Evolutionary conservation across 345 rosid genomes (phyloP).

Genomic region (Balakata baccata): DNA sequence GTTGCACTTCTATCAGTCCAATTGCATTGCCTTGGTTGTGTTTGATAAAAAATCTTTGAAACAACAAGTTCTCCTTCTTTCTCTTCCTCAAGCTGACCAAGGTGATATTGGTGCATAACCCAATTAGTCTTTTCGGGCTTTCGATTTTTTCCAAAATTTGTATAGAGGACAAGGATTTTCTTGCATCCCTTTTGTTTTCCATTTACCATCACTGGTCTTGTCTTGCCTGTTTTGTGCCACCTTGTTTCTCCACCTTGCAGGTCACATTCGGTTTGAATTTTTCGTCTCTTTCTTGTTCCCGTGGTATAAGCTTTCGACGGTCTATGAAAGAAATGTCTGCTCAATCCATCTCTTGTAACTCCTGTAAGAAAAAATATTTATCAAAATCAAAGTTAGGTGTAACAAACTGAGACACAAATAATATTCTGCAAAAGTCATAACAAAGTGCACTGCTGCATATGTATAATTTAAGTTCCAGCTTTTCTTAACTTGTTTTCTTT

Average conservation of each 20-base stretch:
- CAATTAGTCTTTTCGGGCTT: conserved; percentile 98
- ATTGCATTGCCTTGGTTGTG: conserved; percentile 94
- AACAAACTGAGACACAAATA: conserved; percentile 31
- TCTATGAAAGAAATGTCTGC: conserved; percentile 97
- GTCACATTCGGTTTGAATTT: conserved; percentile 94
- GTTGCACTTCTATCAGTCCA: conserved; percentile 59
- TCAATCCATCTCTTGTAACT: conserved; percentile 94
- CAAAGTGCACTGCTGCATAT: conserved; percentile 4
- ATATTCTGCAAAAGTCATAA: conserved; percentile 30
- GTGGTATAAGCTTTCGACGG: conserved; percentile 98
- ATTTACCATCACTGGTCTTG: conserved; percentile 90
- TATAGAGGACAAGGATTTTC: conserved; percentile 88
- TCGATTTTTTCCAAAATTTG: conserved; percentile 91
- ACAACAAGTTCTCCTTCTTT: conserved; percentile 98
- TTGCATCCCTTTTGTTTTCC: conserved; percentile 96
- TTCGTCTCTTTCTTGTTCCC: conserved; percentile 91
- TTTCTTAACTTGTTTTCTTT: background rate
- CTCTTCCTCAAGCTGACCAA: conserved; percentile 93
- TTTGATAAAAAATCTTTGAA: conserved; percentile 95
- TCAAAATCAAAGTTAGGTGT: conserved; percentile 59
- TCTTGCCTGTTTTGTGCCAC: conserved; percentile 99
- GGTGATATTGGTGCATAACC: conserved; percentile 99
- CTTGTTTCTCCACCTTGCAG: conserved; percentile 98
- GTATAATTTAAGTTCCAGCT: background rate
- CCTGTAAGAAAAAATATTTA: conserved; percentile 44